Conservation (phyloP, 2,329 filamentous ascomycete genomes). For the Ascochyta rabiei region DNA sequence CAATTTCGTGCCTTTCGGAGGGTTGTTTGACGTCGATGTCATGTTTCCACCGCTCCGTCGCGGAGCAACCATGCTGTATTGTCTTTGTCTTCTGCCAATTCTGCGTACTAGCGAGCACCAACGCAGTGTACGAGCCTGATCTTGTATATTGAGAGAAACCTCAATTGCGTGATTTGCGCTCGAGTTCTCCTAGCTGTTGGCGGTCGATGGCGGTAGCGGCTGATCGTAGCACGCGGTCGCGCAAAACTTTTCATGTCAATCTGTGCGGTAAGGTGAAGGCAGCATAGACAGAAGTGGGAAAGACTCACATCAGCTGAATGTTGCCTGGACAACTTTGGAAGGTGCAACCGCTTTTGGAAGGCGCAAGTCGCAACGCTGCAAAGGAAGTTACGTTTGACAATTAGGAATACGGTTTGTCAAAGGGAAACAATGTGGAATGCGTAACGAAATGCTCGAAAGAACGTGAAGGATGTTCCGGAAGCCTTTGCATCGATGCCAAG, state of each 20-base stretch:
- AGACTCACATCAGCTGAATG: background rate
- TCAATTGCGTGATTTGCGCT: background rate
- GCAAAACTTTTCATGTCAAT: background rate
- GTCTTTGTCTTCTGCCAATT: background rate
- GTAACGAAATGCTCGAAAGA: background rate
- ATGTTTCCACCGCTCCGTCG: slow-evolving; percentile 16
- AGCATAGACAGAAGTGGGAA: background rate
- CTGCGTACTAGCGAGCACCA: too few species aligned
- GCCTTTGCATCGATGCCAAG: background rate
- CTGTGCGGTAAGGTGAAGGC: background rate
- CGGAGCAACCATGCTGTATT: slow-evolving; percentile 17
- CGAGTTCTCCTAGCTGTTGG: background rate
- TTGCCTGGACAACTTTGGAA: slow-evolving; percentile 22
- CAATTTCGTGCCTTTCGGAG: background rate
- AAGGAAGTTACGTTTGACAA: background rate
- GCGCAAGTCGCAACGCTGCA: background rate
- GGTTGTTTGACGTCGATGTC: background rate
- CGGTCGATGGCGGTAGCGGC: background rate
- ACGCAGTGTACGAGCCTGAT: too few species aligned
- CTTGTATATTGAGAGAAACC: too few species aligned
- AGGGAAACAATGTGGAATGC: background rate
- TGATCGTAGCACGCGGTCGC: background rate
- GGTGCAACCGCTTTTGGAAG: slow-evolving; percentile 19
- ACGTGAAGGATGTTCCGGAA: too few species aligned
- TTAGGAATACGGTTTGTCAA: background rate